Percentiles rank a stretch among this genome's conserved stretches.
These are phyloP conservation scores for Populus hybrid DNA, from an alignment of 441 rosid genomes.

Conservation along the genomic window DNA sequence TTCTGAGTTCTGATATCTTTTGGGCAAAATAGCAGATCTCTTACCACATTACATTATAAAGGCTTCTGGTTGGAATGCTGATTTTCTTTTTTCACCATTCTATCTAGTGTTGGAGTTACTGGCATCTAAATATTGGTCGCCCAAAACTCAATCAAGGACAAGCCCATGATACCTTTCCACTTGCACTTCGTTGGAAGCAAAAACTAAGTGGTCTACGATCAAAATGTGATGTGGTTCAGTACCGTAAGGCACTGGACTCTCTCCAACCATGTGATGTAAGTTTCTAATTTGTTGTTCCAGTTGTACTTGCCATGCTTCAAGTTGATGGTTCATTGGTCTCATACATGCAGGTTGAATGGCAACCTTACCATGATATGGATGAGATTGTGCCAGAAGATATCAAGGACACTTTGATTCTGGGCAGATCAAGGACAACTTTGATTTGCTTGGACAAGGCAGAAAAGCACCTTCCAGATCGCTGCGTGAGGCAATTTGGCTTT, in stretches of 20 bases:
- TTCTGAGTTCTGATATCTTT: not conserved
- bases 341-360: conserved; percentile 54
- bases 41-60: not conserved
- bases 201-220: conserved; percentile 61
- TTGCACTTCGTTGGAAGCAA: conserved; percentile 73
- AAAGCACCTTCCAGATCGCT: conserved; percentile 75
- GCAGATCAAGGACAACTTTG: conserved; percentile 64
- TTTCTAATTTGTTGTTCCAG: conserved; percentile 1
- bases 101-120: conserved; percentile 79
- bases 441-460: conserved; percentile 75
- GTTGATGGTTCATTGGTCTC: conserved; percentile 1
- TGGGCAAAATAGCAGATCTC: not conserved
- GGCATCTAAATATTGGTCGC: conserved; percentile 63
- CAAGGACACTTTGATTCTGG: conserved; percentile 42
- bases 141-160: conserved; percentile 50
- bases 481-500: conserved; percentile 64
- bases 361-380: conserved; percentile 50
- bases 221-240: conserved; percentile 53
- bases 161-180: conserved; percentile 48
- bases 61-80: not conserved
- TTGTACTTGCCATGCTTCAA: conserved; percentile 6
- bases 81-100: not conserved
- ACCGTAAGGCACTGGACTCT: conserved; percentile 67
- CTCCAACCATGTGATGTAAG: conserved; percentile 50
- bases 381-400: conserved; percentile 48